Base-by-base conservation (phyloP, 495 filamentous ascomycete genomes). In the Aspergillus haitiensis region DNA sequence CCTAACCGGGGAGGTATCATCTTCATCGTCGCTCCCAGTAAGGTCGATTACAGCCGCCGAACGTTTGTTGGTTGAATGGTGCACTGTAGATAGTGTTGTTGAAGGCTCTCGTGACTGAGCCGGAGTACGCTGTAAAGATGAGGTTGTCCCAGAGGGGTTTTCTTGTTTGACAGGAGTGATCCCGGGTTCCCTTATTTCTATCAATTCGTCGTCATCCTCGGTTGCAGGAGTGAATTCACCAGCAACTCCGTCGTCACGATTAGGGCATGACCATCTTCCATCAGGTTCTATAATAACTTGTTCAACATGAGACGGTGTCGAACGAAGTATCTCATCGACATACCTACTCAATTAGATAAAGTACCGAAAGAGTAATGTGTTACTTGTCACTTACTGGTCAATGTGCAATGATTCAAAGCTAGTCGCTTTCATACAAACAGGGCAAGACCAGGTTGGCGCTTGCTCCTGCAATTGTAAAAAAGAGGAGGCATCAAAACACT, bases 401-500 rank as follows among this genome's bases (percentile, higher is more conserved):
- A 96, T 84, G 33, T 90, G 89, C 35, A 98, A 70, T 33, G 82
- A 85, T 45, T 93, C 88, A 67, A 92, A 98, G 8, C 84, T 84
- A 8, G 91, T 85, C 0, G 84, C 74, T 64, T 96, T 95, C 69
- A 86, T 91, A 75, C 94, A 98, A 31, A 96, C 87, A 7, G 94
- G 94, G 66, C 94, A 98, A 18, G 84, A 78, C 94, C 94, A 98
- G 10, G 92, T 93, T 18, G 94, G 93, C 0, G 90, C 93, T 77
- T 98, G 94, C 70, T 97, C 92, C 67, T 97, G 92, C 39, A 98
- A 70, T 64, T 96, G 91, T 12, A 98, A 78, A 64, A 96, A 98
- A 3, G 91, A 95, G 3, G 84, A 85, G n/a, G 88, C 94, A 72
- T 98, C 94, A 69, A 98, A 98, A 67, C 94, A 98, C 65, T 94